Evolutionary conservation across 2,329 filamentous ascomycete species (phyloP), one percentile per base, ranked within the genome.

Genomic region (Pseudogymnoascus destructans): DNA sequence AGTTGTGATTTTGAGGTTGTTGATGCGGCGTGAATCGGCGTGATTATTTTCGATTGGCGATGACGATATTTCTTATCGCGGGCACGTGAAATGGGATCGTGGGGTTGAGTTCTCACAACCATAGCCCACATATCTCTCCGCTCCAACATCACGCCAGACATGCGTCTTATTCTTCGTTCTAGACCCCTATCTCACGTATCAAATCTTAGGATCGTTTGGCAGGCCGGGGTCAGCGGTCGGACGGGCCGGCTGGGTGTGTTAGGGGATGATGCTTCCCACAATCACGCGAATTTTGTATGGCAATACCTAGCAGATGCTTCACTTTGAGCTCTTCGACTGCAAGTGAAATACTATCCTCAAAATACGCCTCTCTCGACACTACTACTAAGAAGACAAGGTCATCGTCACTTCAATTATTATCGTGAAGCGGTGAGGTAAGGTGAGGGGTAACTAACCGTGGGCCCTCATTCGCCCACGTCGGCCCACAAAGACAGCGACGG

Each of bases 381-480:
- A n/a, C n/a, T n/a, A n/a, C n/a, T n/a, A n/a, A n/a, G n/a, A n/a
- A n/a, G n/a, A n/a, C n/a, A n/a, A n/a, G n/a, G n/a, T n/a, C n/a
- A n/a, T n/a, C n/a, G n/a, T n/a, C n/a, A n/a, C n/a, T n/a, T n/a
- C n/a, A n/a, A n/a, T n/a, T n/a, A n/a, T n/a, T n/a, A n/a, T n/a
- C n/a, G n/a, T n/a, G n/a, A n/a, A n/a, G n/a, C n/a, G n/a, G n/a
- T n/a, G n/a, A n/a, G n/a, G n/a, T n/a, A n/a, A n/a, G n/a, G n/a
- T n/a, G n/a, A n/a, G n/a, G n/a, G n/a, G n/a, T n/a, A n/a, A n/a
- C n/a, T n/a, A n/a, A n/a, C n/a, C n/a, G n/a, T n/a, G n/a, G n/a
- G n/a, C 46, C 46, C 25, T 52, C 46, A 52, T 52, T 52, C 46
- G 46, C 46, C 46, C 25, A 52, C 25, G n/a, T 32, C 10, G 46